Evolutionary conservation across 345 rosid species (phyloP), one percentile per base, ranked within the genome.

Genomic region (Pseudoturritis turrita): DNA sequence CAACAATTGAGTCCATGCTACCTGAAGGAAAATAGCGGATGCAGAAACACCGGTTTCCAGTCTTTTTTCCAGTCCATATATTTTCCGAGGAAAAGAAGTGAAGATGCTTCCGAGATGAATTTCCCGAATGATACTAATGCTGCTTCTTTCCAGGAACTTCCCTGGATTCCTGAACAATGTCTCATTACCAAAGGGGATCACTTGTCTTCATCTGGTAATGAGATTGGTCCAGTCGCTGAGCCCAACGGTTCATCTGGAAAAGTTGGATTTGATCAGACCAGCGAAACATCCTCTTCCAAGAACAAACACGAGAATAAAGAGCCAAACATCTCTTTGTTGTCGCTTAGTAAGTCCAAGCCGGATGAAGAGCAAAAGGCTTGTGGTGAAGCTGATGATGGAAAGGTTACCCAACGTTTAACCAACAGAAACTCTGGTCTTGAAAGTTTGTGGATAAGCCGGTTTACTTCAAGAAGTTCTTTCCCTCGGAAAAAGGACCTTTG

Each of bases 381-480:
- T 17, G 50, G 70, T 7, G 78, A 73, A 37, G 77, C 74, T 22
- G 87, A 78, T 22, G 87, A 78, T 65, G 82, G 61, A 57, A 85
- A 76, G 80, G 73, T 29, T 6, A 17, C 41, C 47, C 67, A 50
- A 58, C 66, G 65, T 74, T 44, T 81, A 45, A 56, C 72, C 67
- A 53, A 76, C 73, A 78, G 66, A 80, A 79, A 77, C 75, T 82
- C 81, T 68, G 82, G 79, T 58, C 72, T 66, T n/a, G 74, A 85
- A 57, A 89, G 87, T 72, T 82, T 78, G 81, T 89, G 97, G 97
- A 82, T 91, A 70, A 78, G 91, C 75, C 84, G 96, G 67, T 87
- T 89, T 78, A 53, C 88, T 70, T 62, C 89, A 9, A 89, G 78
- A 65, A 41, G 71, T 76, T 52, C 68, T 54, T 52, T 80, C 72